phyloP scores from a whole-genome alignment of 345 rosid species.

The Lenwebbia sp. region DNA sequence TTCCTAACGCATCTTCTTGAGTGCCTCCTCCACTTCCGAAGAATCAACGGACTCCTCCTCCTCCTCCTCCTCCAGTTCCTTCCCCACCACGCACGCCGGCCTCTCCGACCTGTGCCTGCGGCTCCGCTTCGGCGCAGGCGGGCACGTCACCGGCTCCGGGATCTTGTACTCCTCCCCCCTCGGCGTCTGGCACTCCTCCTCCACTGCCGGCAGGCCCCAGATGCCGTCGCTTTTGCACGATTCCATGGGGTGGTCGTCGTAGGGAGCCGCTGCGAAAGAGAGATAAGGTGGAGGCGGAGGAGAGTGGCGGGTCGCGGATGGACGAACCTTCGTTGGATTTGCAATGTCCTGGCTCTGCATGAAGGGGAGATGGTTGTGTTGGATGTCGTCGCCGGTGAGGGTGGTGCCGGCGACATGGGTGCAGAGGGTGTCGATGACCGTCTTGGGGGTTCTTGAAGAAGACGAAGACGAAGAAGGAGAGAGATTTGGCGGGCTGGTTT shows the following conservation, averaged over 20 bases:
- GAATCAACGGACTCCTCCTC: background rate
- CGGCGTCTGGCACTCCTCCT: conserved; percentile 15
- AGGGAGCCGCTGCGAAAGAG: background rate
- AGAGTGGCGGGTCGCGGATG: background rate
- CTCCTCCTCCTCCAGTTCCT: background rate
- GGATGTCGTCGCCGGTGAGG: background rate
- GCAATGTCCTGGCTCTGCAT: background rate
- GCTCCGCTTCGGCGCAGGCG: conserved; percentile 23
- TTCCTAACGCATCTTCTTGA: background rate
- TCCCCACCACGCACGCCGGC: background rate
- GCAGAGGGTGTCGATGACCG: background rate
- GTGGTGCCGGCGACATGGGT: background rate
- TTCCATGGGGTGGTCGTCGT: background rate
- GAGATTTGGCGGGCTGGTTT: background rate
- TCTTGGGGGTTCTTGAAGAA: background rate
- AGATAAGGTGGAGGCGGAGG: background rate
- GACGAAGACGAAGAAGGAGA: background rate
- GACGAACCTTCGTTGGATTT: background rate
- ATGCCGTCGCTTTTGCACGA: background rate
- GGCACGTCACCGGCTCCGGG: conserved; percentile 8
- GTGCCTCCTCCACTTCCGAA: background rate
- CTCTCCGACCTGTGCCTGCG: background rate
- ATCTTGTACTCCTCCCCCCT: conserved; percentile 8
- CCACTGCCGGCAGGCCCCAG: background rate
- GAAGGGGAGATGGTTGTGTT: background rate